Evolutionary conservation across 2,329 filamentous ascomycete species (phyloP), one percentile per base, ranked within the genome.

Genomic region (Ambrosiella cleistominuta): DNA sequence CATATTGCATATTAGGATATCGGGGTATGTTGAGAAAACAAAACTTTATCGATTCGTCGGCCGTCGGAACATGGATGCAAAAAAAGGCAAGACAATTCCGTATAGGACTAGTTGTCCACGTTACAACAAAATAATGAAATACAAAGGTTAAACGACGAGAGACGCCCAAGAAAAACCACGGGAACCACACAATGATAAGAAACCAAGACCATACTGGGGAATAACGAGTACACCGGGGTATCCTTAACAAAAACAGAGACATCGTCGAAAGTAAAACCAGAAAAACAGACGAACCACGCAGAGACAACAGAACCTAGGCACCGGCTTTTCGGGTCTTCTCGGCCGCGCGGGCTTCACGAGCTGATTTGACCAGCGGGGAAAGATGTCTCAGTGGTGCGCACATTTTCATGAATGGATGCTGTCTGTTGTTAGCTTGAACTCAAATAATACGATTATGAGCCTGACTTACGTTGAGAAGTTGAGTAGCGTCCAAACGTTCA

Each of bases 401-500:
- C 62, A 77, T 70, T 66, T 82, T 82, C 83, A 90, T 88, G 68
- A 90, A 90, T 12, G 86, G 82, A 66, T 90, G 86, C 86, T 90
- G 65, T 7, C 53, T 47, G 44, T 15, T 47, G 11, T 47, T 47
- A 47, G n/a, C n/a, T 8, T 47, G 7, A 15, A 7, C 19, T 15
- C 44, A 15, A 15, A n/a, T 11, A 7, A 15, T 50, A 72, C 68
- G 69, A 72, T 62, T 5, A 59, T 55, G 12, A 55, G 36, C 47
- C 47, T 65, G 49, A 64, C 86, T 73, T 78, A 97, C 93, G 74
- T 87, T 83, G 65, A 98, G 75, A 61, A 98, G 73, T 74, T 97
- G 91, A 71, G 95, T 88, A 40, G 93, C 93, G 67, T 88, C 95
- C 44, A 90, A 90, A 71, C 93, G 79, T 80, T 95, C 95, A 72